phyloP scores from a whole-genome alignment of 1,284 basidiomycete species.

The Irpex sp. region DNA sequence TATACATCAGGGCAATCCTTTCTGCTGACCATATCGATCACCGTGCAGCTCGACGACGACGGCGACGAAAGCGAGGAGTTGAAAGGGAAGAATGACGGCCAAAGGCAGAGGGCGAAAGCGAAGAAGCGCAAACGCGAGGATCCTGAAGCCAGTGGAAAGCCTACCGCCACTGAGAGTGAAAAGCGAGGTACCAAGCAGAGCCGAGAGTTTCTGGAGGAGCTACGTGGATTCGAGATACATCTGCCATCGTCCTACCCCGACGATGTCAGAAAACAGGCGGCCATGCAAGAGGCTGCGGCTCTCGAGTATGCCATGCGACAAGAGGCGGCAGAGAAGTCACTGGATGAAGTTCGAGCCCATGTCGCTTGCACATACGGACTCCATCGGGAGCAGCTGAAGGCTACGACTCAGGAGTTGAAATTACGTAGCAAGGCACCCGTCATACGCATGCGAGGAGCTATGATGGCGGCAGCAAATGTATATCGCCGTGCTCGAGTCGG shows the following conservation, averaged over 20 bases:
- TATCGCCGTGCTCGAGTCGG: neutral
- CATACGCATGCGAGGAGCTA: slow-evolving; percentile 4
- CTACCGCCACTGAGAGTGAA: neutral
- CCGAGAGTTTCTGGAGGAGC: neutral
- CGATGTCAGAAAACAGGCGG: neutral
- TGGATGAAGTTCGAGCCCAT: slow-evolving; percentile 10
- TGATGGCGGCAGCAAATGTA: slow-evolving; percentile 1
- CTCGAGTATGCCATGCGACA: slow-evolving; percentile 4
- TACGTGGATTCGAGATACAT: neutral
- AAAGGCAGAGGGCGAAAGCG: neutral
- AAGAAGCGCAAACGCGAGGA: neutral
- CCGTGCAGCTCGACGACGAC: too few relatives aligned
- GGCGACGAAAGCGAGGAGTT: too few relatives aligned
- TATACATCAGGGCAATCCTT: too few relatives aligned
- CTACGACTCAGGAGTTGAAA: neutral
- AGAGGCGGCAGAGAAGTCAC: slow-evolving; percentile 4
- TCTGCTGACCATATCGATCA: too few relatives aligned
- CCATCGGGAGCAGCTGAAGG: neutral
- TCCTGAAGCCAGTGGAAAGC: neutral
- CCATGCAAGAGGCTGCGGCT: neutral
- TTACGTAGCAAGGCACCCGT: neutral
- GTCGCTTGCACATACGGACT: slow-evolving; percentile 5
- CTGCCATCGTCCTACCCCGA: slow-evolving; percentile 7
- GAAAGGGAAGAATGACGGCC: too few relatives aligned
- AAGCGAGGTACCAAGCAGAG: neutral